These are phyloP conservation scores for Alnus glutinosa DNA, from an alignment of 306 rosid species.

Conservation along the genomic window DNA sequence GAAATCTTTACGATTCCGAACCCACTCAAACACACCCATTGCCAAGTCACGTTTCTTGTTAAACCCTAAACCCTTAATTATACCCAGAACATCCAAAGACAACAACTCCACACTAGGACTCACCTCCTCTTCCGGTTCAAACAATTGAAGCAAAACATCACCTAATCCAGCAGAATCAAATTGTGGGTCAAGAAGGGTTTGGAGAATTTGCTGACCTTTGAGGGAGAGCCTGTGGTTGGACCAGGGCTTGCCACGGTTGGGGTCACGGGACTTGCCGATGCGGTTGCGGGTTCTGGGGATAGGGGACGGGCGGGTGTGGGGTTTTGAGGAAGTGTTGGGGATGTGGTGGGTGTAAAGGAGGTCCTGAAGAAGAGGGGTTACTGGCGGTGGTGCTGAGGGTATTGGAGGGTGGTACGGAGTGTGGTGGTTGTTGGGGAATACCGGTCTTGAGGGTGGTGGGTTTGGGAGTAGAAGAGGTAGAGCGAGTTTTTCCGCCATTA, in stretches of 20 bases:
- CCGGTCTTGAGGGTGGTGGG: constrained; percentile 50
- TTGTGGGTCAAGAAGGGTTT: constrained; percentile 43
- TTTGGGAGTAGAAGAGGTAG: constrained; percentile 58
- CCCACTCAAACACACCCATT: constrained; percentile 57
- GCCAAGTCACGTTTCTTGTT: constrained; percentile 60
- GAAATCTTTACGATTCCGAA: constrained; percentile 36
- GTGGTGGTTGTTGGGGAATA: constrained; percentile 34
- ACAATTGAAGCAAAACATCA: constrained; percentile 32
- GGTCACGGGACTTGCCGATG: constrained; percentile 61
- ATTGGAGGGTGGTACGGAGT: constrained; percentile 24
- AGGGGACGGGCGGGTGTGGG: constrained; percentile 8
- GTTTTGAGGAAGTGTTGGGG: constrained; percentile 15
- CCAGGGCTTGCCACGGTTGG: constrained; percentile 88
- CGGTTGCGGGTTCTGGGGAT: constrained; percentile 40
- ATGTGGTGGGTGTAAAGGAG: constrained; percentile 29
- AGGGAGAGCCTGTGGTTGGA: constrained; percentile 52
- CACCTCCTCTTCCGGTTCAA: constrained; percentile 24
- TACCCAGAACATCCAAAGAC: constrained; percentile 55
- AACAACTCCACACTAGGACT: constrained; percentile 29
- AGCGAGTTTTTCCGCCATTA: constrained; percentile 58
- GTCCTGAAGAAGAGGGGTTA: constrained; percentile 54
- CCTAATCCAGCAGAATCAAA: constrained; percentile 39
- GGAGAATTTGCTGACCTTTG: constrained; percentile 56
- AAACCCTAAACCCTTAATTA: constrained; percentile 66
- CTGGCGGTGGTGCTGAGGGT: constrained; percentile 39